Conservation (phyloP, 2,329 filamentous ascomycete species). For the Dichotomopilus funicola region DNA sequence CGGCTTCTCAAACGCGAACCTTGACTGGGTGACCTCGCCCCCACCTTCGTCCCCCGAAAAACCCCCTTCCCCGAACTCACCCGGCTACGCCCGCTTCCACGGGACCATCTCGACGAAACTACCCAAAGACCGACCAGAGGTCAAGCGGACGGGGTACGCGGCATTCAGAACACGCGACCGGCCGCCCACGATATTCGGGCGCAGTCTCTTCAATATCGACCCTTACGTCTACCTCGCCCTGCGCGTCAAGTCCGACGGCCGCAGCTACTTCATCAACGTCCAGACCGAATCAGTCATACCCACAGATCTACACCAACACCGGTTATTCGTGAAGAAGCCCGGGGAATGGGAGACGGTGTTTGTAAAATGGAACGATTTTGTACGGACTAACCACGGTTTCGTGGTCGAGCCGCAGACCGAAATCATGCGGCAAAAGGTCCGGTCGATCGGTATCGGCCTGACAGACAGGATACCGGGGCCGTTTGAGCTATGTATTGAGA, state of each 20-base stretch:
- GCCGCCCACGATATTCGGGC: conserved; percentile 74
- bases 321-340: conserved; percentile 69
- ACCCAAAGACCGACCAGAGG: conserved; percentile 63
- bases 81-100: conserved; percentile 71
- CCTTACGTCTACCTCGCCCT: conserved; percentile 82
- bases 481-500: conserved; percentile 79
- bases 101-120: conserved; percentile 83
- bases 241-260: conserved; percentile 81
- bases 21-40: conserved; percentile 54
- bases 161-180: conserved; percentile 81
- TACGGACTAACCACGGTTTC: conserved; percentile 86
- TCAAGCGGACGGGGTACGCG: conserved; percentile 79
- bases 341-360: conserved; percentile 95
- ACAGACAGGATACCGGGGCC: conserved; percentile 85
- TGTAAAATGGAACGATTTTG: conserved; percentile 86
- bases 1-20: conserved; percentile 67
- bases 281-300: conserved; percentile 91
- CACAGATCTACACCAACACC: conserved; percentile 93
- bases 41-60: conserved; percentile 12
- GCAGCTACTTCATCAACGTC: conserved; percentile 90
- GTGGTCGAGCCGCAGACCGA: conserved; percentile 91
- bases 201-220: conserved; percentile 80
- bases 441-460: conserved; percentile 77
- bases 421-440: conserved; percentile 78
- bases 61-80: conserved; percentile 26